These are phyloP conservation scores for Mycosphaerella sp. DNA, from an alignment of 2,329 filamentous ascomycete species.

Conservation along the genomic window DNA sequence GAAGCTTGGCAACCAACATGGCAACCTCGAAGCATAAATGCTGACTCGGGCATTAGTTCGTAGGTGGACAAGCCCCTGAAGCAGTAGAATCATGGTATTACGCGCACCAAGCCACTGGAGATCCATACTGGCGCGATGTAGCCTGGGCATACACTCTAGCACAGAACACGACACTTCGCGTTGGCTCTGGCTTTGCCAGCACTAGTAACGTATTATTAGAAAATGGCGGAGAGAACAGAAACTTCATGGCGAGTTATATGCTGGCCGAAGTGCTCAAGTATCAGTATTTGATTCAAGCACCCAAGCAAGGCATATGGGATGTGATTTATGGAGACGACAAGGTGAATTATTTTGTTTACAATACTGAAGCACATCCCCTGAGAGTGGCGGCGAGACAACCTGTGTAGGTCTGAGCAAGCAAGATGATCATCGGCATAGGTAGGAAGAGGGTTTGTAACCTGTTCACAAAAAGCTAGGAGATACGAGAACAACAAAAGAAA, in stretches of 20 bases:
- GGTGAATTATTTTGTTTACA: slow-evolving; percentile 54
- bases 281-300: slow-evolving; percentile 59
- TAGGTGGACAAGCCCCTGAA: slow-evolving; percentile 45
- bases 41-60: too few species aligned
- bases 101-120: slow-evolving; percentile 21
- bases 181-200: slow-evolving; percentile 16
- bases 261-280: slow-evolving; percentile 87
- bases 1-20: too few species aligned
- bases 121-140: slow-evolving; percentile 22
- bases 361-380: slow-evolving; percentile 60
- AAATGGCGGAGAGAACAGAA: slow-evolving; percentile 47
- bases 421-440: too few species aligned
- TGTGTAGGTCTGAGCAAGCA: neutral
- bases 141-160: slow-evolving; percentile 19
- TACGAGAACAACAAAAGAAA: too few species aligned
- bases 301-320: slow-evolving; percentile 54
- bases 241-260: slow-evolving; percentile 82
- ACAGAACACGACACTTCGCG: slow-evolving; percentile 14
- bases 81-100: slow-evolving; percentile 26
- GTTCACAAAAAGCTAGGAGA: too few species aligned
- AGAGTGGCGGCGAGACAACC: neutral
- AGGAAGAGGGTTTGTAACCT: too few species aligned
- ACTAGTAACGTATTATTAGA: slow-evolving; percentile 17
- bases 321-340: slow-evolving; percentile 41
- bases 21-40: too few species aligned